Conservation (phyloP, 2,329 filamentous ascomycete genomes). For the Didymosphaeria variabile region DNA sequence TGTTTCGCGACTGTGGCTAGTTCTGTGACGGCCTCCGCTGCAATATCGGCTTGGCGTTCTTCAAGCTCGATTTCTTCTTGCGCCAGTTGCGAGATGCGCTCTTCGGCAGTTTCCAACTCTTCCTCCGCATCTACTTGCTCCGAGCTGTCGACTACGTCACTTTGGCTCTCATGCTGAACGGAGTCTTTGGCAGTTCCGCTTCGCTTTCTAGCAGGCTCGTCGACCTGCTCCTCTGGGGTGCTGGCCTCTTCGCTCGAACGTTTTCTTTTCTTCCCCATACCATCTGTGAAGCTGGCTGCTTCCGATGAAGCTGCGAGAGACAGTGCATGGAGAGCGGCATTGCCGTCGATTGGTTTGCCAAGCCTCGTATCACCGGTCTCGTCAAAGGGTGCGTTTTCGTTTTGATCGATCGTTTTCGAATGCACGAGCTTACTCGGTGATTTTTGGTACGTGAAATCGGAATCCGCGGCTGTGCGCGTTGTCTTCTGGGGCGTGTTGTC, state of each 20-base stretch:
- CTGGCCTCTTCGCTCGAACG: slow-evolving; percentile 52
- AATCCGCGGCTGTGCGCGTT: slow-evolving; percentile 48
- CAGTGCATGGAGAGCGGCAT: slow-evolving; percentile 42
- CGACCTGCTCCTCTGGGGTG: slow-evolving; percentile 45
- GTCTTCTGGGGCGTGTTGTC: slow-evolving; percentile 83
- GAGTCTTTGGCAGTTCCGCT: slow-evolving; percentile 37
- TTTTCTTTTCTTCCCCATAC: slow-evolving; percentile 55
- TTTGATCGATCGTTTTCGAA: slow-evolving; percentile 42
- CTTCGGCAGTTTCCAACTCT: slow-evolving; percentile 62
- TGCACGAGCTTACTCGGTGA: slow-evolving; percentile 51
- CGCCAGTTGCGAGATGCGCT: slow-evolving; percentile 41
- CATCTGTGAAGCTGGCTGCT: slow-evolving; percentile 39
- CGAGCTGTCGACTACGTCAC: slow-evolving; percentile 35
- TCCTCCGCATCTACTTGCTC: slow-evolving; percentile 52
- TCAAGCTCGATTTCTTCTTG: slow-evolving; percentile 46
- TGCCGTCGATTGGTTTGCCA: slow-evolving; percentile 21
- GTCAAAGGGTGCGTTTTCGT: slow-evolving; percentile 41
- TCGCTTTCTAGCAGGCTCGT: slow-evolving; percentile 51
- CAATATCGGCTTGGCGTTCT: slow-evolving; percentile 45
- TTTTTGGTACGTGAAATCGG: slow-evolving; percentile 43
- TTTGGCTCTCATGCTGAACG: slow-evolving; percentile 42
- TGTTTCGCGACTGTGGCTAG: slow-evolving; percentile 48
- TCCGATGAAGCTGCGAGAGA: slow-evolving; percentile 44
- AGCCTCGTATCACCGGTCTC: slow-evolving; percentile 23
- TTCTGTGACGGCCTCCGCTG: slow-evolving; percentile 42